phyloP scores from a whole-genome alignment of 352 stramenopile genomes.

The Hyaloperonospora arabidopsidis region DNA sequence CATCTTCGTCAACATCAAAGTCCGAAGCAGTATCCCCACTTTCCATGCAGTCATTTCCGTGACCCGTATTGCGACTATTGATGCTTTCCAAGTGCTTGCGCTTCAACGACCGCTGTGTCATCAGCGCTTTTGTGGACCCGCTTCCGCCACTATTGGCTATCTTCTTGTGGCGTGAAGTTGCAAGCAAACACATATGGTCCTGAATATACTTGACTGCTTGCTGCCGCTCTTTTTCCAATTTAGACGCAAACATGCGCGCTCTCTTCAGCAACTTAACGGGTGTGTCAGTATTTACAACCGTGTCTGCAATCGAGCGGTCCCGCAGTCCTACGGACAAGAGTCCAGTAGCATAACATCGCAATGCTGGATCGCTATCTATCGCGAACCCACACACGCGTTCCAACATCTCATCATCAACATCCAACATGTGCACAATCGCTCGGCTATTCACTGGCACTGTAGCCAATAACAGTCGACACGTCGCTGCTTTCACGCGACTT shows the following conservation, averaged over 20 bases:
- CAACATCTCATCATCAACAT: constrained; percentile 68
- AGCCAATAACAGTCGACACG: constrained; percentile 64
- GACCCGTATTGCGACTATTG: constrained; percentile 9
- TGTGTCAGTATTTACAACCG: constrained; percentile 77
- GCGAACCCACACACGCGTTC: constrained; percentile 66
- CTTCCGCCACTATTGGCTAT: neutral
- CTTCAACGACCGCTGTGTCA: constrained; percentile 25
- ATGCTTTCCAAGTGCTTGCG: constrained; percentile 38
- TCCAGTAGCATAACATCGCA: constrained; percentile 73
- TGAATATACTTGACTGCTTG: constrained; percentile 76
- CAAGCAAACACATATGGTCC: constrained; percentile 58
- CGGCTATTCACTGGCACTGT: constrained; percentile 66
- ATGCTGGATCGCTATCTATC: constrained; percentile 36
- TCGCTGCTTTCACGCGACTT: constrained; percentile 55
- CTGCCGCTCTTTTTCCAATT: constrained; percentile 58
- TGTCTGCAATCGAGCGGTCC: constrained; percentile 73
- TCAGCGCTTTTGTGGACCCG: constrained; percentile 14
- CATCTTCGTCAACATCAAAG: constrained; percentile 23
- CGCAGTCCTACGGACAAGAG: constrained; percentile 64
- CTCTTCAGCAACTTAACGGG: constrained; percentile 65
- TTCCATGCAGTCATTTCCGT: constrained; percentile 20
- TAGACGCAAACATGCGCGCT: constrained; percentile 65
- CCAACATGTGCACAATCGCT: constrained; percentile 63
- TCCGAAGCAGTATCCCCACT: constrained; percentile 9
- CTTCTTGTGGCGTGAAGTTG: constrained; percentile 22